A percentile compares a stretch with the other conserved stretches of the same genome.
Conservation (phyloP, 768 basidiomycete genomes). For the Trametes sanguinea region DNA sequence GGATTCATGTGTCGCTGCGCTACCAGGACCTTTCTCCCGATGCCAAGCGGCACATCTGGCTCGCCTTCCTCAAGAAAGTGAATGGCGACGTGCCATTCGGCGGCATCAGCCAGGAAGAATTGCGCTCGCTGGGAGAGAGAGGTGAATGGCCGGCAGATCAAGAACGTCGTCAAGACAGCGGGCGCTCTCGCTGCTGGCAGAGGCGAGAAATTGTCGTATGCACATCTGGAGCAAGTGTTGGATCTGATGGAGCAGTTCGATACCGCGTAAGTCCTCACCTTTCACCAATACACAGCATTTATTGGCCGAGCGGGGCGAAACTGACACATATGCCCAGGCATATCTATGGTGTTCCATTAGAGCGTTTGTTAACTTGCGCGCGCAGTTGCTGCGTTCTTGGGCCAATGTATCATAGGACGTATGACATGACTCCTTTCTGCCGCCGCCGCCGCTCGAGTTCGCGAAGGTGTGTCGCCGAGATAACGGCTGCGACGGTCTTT, state of each 20-base stretch:
- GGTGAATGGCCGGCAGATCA: conserved; percentile 68
- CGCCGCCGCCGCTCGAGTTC: no score
- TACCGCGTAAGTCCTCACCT: conserved; percentile 24
- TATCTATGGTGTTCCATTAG: conserved; percentile 25
- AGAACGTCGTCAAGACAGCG: conserved; percentile 70
- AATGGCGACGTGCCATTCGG: conserved; percentile 30
- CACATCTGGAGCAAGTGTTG: conserved; percentile 57
- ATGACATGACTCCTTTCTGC: no score
- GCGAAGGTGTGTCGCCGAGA: neutral
- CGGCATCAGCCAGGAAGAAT: conserved; percentile 43
- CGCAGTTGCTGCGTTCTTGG: neutral
- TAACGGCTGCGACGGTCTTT: conserved; percentile 7
- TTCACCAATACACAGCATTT: no score
- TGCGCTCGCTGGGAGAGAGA: conserved; percentile 49
- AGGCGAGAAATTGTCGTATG: conserved; percentile 47
- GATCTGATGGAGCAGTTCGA: conserved; percentile 64
- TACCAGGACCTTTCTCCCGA: conserved; percentile 57
- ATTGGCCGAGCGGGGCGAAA: no score
- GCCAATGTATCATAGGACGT: neutral
- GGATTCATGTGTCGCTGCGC: conserved; percentile 46
- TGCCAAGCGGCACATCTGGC: conserved; percentile 63
- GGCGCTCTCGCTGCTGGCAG: conserved; percentile 55
- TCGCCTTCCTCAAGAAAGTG: conserved; percentile 53
- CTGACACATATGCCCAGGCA: neutral
- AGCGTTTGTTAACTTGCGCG: neutral